Evolutionary conservation across 2,329 filamentous ascomycete species (phyloP), one percentile per base, ranked within the genome.

Genomic region (Xenoacremonium recifei): DNA sequence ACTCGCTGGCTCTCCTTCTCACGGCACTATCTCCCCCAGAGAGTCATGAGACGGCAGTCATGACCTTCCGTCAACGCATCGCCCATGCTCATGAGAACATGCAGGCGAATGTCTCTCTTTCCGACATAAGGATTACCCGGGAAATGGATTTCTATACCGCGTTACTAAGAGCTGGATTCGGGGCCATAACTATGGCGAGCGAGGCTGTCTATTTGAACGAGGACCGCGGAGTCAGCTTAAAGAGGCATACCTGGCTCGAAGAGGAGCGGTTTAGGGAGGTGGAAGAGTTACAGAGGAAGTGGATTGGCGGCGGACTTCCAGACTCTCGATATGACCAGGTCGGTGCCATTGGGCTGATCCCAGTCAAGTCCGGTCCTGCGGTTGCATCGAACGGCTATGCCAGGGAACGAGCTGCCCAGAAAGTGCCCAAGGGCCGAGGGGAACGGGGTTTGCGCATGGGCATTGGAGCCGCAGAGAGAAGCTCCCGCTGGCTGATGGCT

Each of bases 81-180:
- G 61, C 67, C 2, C 74, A 79, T 37, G 91, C 92, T 0, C 89
- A 95, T 58, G 80, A 80, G 36, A 97, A 97, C 53, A 85, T 97
- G 76, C 91, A 96, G 65, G 91, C 91, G 3, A 93, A 93, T 45
- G 81, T 92, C 3, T 90, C 93, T 11, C 75, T 96, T 17, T 86
- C 87, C 2, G 84, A 86, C 29, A 80, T 96, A 27, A 81, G 84
- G 11, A 80, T 97, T 40, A 88, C 84, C 32, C 83, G 87, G 72
- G 83, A 89, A 41, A 95, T 97, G 73, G 93, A 99, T 62, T 96
- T 97, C 60, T 99, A 97, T 62, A 95, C 90, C 0, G 87, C 89
- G 0, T 72, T 97, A 4, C 75, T 97, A 3, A 84, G 91, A 45
- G 81, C 89, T 25, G 93, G 93, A 0, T 96, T 96, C 59, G 84